Evolutionary conservation across 306 rosid species (phyloP), one percentile per base, ranked within the genome.

Genomic region (Ochetophila trinervis): DNA sequence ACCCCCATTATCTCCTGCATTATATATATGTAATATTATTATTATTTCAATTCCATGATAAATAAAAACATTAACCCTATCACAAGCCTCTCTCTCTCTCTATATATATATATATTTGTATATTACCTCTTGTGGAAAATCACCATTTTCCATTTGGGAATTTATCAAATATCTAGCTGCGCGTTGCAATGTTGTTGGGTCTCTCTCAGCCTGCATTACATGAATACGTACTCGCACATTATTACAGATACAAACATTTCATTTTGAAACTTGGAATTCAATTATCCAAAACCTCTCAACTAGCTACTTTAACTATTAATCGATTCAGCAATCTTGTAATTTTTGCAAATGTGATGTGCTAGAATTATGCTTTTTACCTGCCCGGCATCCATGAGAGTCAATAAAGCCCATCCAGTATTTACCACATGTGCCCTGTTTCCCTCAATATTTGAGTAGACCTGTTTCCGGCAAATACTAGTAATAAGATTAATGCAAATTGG

Each of bases 1-100:
- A 90, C 97, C 35, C 97, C 97, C 88, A 85, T 87, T 42, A 87
- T 90, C 78, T 90, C 97, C 95, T 90, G 84, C 32, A 27, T 27
- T 27, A 27, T 27, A 27, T 27, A 27, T 4, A 27, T 27, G 32
- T 27, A 27, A 1, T 27, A 27, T 27, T 27, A 27, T 27, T 27
- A 27, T 27, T 27, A 27, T 27, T 27, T 27, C 32, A 27, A 27
- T 27, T 27, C 32, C 32, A 1, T 27, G 32, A 27, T n/a, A 27
- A 27, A 27, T 27, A 27, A 27, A 27, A 1, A 27, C 32, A 27
- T 27, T 2, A 27, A 27, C 32, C 32, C 32, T 27, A 27, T 1
- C 3, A 27, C 32, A 27, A 27, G 32, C 32, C 32, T 27, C 2
- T 1, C 4, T 27, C 4, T 27, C 32, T 27, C 2, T 27, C 2